Evolutionary conservation across 495 filamentous ascomycete species (phyloP).

Genomic region (Neurospora sp.): DNA sequence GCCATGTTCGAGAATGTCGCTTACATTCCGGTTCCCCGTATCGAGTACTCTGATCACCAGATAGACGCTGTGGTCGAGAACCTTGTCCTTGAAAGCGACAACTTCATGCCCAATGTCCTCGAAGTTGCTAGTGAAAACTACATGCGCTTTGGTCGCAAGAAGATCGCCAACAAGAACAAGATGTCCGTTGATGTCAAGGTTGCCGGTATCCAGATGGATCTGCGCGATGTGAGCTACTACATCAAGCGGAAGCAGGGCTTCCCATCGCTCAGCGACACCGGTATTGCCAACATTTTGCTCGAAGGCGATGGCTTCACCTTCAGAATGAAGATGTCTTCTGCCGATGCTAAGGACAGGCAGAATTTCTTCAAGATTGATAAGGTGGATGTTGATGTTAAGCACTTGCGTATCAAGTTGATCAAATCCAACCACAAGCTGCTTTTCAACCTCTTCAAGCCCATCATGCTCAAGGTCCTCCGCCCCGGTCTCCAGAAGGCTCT

Average conservation of each 20-base stretch:
- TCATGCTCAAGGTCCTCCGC: conserved; percentile 73
- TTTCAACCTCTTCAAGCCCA: conserved; percentile 78
- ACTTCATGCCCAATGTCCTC: conserved; percentile 89
- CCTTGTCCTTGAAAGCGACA: conserved; percentile 89
- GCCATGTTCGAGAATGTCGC: conserved; percentile 75
- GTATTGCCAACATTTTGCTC: conserved; percentile 83
- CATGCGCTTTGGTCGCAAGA: conserved; percentile 90
- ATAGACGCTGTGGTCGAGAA: conserved; percentile 90
- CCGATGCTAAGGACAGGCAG: conserved; percentile 63
- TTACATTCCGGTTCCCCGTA: conserved; percentile 88
- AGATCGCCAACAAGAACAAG: conserved; percentile 57
- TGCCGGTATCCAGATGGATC: conserved; percentile 81
- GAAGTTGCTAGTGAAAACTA: conserved; percentile 92
- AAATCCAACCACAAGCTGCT: conserved; percentile 91
- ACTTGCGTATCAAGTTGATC: conserved; percentile 82
- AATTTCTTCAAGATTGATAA: conserved; percentile 93
- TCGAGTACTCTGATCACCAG: conserved; percentile 81
- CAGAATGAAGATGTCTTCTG: conserved; percentile 79
- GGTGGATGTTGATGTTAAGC: conserved; percentile 71
- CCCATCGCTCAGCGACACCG: conserved; percentile 78
- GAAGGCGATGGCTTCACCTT: conserved; percentile 83
- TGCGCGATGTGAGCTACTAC: conserved; percentile 87
- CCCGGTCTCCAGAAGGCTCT: conserved; percentile 78
- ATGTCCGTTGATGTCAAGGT: conserved; percentile 77
- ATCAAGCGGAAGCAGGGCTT: conserved; percentile 95